Conservation (phyloP, 2,329 filamentous ascomycete genomes). For the Xylariaceae sp. region DNA sequence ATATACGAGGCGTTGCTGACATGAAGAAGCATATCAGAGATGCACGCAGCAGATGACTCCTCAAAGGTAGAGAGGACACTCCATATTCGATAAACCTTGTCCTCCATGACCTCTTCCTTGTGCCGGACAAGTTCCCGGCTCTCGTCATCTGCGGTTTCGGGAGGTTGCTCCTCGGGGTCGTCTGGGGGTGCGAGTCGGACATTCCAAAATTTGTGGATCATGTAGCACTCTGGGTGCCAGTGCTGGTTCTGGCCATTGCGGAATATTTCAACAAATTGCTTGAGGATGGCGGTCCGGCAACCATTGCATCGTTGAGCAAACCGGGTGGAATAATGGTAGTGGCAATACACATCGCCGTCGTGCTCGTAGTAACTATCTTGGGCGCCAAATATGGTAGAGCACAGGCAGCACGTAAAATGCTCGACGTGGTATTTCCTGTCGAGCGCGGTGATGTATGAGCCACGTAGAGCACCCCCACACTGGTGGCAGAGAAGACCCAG, state of each 20-base stretch:
- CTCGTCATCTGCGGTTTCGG: constrained; percentile 47
- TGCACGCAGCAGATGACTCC: constrained; percentile 94
- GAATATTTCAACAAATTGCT: constrained; percentile 98
- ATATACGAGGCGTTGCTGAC: constrained; percentile 97
- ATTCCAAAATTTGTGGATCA: constrained; percentile 99
- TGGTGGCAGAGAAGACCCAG: constrained; percentile 87
- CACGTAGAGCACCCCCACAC: constrained; percentile 85
- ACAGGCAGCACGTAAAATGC: constrained; percentile 97
- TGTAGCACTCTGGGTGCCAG: constrained; percentile 99
- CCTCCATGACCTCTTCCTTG: constrained; percentile 91
- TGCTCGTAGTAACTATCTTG: constrained; percentile 99
- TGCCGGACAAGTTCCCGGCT: constrained; percentile 71
- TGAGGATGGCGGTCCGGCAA: constrained; percentile 93
- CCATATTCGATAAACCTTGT: constrained; percentile 98
- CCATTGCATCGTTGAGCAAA: constrained; percentile 96
- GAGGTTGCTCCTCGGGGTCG: constrained; percentile 40
- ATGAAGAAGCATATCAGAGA: constrained; percentile 97
- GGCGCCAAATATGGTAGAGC: constrained; percentile 94
- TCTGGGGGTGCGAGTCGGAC: constrained; percentile 70
- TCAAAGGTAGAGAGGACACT: constrained; percentile 95
- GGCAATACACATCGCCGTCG: constrained; percentile 92
- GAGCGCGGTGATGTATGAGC: constrained; percentile 95
- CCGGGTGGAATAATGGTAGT: constrained; percentile 97
- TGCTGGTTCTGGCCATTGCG: constrained; percentile 97
- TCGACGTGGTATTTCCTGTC: constrained; percentile 99